Conservation (phyloP, 768 basidiomycete genomes). For the Pisolithus sp. region DNA sequence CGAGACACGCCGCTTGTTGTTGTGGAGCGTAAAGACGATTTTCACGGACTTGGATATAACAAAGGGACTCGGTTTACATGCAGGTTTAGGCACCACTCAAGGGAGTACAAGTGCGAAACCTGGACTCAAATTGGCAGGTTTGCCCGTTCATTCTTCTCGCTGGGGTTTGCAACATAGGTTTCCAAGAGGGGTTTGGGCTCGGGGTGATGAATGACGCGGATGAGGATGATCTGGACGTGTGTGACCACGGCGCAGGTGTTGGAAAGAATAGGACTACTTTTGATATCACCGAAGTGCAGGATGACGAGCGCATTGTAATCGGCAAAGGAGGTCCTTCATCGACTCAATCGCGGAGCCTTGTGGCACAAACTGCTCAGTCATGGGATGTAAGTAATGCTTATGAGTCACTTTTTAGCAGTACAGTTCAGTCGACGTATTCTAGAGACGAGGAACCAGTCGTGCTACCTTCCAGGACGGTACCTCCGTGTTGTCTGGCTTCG, state of each 20-base stretch:
- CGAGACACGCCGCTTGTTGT: conserved; percentile 64
- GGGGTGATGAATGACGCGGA: conserved; percentile 92
- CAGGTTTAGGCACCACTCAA: conserved; percentile 41
- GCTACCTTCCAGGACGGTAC: conserved; percentile 67
- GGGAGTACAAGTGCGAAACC: conserved; percentile 15
- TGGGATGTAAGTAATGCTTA: conserved; percentile 5
- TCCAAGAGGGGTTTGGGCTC: conserved; percentile 76
- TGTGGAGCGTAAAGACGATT: conserved; percentile 66
- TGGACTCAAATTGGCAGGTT: conserved; percentile 58
- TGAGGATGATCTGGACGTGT: conserved; percentile 85
- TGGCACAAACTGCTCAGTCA: not conserved
- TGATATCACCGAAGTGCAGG: conserved; percentile 56
- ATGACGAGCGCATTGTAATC: conserved; percentile 49
- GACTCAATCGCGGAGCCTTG: conserved; percentile 6
- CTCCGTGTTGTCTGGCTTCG: conserved; percentile 70
- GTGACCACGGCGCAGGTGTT: conserved; percentile 42
- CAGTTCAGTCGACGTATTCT: conserved; percentile 14
- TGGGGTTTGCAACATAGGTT: conserved; percentile 1
- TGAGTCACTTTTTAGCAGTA: not conserved
- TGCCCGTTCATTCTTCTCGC: conserved; percentile 5
- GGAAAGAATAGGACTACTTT: conserved; percentile 54
- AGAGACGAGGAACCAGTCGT: conserved; percentile 11
- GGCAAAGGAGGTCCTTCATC: conserved; percentile 24
- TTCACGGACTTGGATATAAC: conserved; percentile 78
- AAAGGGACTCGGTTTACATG: conserved; percentile 57